These are phyloP conservation scores for Microcyclosporella mali DNA, from an alignment of 2,329 filamentous ascomycete genomes.

Conservation along the genomic window DNA sequence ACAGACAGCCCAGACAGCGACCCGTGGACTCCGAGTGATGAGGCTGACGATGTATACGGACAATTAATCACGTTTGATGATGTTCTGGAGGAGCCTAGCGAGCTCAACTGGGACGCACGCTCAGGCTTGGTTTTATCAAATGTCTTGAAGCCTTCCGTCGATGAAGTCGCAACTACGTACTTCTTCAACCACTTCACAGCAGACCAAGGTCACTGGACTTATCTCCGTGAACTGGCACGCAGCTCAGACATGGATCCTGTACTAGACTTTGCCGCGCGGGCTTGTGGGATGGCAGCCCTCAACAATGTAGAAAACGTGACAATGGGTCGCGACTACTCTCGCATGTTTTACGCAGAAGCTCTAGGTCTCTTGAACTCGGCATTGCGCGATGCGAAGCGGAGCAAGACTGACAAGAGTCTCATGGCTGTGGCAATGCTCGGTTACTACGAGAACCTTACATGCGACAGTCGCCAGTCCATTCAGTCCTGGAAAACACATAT, in stretches of 20 bases:
- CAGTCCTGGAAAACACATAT: slow-evolving; percentile 37
- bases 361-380: slow-evolving; percentile 30
- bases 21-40: slow-evolving; percentile 23
- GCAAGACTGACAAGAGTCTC: slow-evolving; percentile 30
- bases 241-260: slow-evolving; percentile 20
- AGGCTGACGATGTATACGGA: slow-evolving; percentile 23
- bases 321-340: slow-evolving; percentile 21
- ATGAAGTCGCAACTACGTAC: slow-evolving; percentile 26
- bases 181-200: slow-evolving; percentile 29
- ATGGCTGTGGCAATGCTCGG: slow-evolving; percentile 33
- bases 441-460: slow-evolving; percentile 34
- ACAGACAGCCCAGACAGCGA: slow-evolving; percentile 12
- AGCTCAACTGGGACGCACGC: background rate
- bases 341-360: slow-evolving; percentile 26
- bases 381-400: slow-evolving; percentile 26
- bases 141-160: slow-evolving; percentile 13
- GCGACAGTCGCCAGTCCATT: slow-evolving; percentile 27
- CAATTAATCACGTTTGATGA: background rate
- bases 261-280: slow-evolving; percentile 25
- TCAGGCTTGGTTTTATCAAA: background rate
- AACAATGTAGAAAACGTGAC: slow-evolving; percentile 23
- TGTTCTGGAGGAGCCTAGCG: background rate
- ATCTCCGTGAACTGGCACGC: slow-evolving; percentile 15
- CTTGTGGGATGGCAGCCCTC: slow-evolving; percentile 29
- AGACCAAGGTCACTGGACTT: slow-evolving; percentile 24